Conservation (phyloP, 2,329 filamentous ascomycete genomes). For the Xenosphaeropsis pyriputrescens region DNA sequence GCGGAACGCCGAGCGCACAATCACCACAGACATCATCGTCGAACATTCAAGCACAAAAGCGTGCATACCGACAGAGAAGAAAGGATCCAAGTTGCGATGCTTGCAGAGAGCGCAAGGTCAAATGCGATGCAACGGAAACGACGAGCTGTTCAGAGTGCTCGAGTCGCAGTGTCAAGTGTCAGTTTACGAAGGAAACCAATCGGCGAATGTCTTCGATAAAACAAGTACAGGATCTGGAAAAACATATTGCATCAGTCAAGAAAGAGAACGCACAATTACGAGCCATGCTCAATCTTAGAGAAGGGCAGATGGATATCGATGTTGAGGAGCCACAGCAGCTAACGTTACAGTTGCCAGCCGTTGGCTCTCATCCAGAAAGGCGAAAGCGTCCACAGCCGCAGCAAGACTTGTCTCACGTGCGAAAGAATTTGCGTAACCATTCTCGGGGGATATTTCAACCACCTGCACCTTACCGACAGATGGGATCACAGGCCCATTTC, state of each 20-base stretch:
- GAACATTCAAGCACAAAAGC: slow-evolving; percentile 62
- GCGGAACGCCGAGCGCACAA: slow-evolving; percentile 34
- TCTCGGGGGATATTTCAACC: slow-evolving; percentile 70
- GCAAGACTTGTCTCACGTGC: slow-evolving; percentile 57
- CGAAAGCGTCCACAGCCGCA: slow-evolving; percentile 44
- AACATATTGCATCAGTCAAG: slow-evolving; percentile 68
- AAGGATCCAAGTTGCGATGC: slow-evolving; percentile 97
- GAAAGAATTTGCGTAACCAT: slow-evolving; percentile 57
- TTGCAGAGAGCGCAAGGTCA: slow-evolving; percentile 72
- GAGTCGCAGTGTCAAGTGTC: slow-evolving; percentile 90
- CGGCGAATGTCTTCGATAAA: slow-evolving; percentile 98
- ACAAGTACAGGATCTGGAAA: slow-evolving; percentile 94
- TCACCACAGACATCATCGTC: slow-evolving; percentile 21
- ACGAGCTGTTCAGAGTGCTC: slow-evolving; percentile 95
- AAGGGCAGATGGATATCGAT: slow-evolving; percentile 28
- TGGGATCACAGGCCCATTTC: slow-evolving; percentile 29
- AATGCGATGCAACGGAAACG: slow-evolving; percentile 93
- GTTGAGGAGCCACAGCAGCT: slow-evolving; percentile 22
- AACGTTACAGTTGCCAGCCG: slow-evolving; percentile 43
- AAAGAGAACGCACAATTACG: slow-evolving; percentile 66
- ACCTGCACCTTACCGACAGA: slow-evolving; percentile 51
- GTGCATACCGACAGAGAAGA: slow-evolving; percentile 84
- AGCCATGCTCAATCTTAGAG: slow-evolving; percentile 35
- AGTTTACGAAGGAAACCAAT: slow-evolving; percentile 98
- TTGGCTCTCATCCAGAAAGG: slow-evolving; percentile 50